A percentile compares a stretch with the other conserved stretches of the same genome.
Evolutionary conservation across 352 stramenopile genomes (phyloP).

Genomic region (Globisporangium irregulare): DNA sequence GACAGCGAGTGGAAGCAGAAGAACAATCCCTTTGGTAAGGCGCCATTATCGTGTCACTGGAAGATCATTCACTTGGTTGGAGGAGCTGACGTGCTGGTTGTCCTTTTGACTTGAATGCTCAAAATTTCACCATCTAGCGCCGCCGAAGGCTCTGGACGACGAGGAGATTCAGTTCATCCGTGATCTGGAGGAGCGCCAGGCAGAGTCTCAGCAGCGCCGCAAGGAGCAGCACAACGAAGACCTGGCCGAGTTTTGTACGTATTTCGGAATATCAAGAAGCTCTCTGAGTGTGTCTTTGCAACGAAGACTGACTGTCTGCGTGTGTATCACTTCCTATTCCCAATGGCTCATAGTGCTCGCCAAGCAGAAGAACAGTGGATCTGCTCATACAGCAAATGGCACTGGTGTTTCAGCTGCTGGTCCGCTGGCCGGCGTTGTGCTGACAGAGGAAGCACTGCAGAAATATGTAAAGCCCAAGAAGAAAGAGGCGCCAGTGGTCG

Average conservation of each 20-base stretch:
- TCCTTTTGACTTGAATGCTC: background rate
- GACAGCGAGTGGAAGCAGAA: constrained; percentile 89
- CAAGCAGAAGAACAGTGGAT: constrained; percentile 38
- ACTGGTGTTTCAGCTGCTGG: background rate
- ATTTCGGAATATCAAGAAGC: background rate
- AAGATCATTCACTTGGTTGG: background rate
- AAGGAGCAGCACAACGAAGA: constrained; percentile 75
- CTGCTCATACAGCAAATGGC: background rate
- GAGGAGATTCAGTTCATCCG: constrained; percentile 84
- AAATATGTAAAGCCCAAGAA: constrained; percentile 24
- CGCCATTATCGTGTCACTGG: background rate
- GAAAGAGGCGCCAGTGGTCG: constrained; percentile 31
- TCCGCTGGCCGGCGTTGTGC: background rate
- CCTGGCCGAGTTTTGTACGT: constrained; percentile 60
- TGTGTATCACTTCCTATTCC: background rate
- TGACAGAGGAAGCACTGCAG: constrained; percentile 17
- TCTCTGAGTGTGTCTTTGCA: background rate
- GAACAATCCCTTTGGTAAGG: constrained; percentile 82
- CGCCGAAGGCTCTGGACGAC: constrained; percentile 82
- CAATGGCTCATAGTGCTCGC: constrained; percentile 57
- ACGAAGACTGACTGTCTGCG: constrained; percentile 2
- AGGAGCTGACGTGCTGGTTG: background rate
- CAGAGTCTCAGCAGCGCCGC: constrained; percentile 40
- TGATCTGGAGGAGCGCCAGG: constrained; percentile 58
- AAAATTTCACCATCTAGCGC: constrained; percentile 31